phyloP scores from a whole-genome alignment of 2,329 filamentous ascomycete genomes.

The Basipetospora sp. region DNA sequence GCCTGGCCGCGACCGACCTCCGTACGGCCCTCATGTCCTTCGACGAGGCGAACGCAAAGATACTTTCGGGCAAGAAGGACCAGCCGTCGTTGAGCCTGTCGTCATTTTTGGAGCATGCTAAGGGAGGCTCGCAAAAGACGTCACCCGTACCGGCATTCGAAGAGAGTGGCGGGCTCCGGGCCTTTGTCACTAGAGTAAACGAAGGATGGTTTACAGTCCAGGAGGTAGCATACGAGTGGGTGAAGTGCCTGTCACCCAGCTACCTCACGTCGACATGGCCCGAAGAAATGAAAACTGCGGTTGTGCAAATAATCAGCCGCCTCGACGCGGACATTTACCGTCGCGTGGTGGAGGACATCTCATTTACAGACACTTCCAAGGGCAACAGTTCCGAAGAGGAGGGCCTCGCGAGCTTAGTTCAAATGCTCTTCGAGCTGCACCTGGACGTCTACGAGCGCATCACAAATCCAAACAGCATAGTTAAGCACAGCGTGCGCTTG shows the following conservation, averaged over 20 bases:
- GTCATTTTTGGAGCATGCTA: conserved; percentile 50
- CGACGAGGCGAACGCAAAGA: conserved; percentile 37
- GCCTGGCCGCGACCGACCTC: conserved; percentile 33
- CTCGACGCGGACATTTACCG: conserved; percentile 38
- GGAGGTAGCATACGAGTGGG: conserved; percentile 46
- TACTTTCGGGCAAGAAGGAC: conserved; percentile 39
- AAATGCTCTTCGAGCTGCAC: conserved; percentile 48
- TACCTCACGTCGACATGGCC: conserved; percentile 44
- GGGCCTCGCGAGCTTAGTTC: conserved; percentile 24
- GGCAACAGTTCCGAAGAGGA: conserved; percentile 6
- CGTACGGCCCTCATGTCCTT: conserved; percentile 33
- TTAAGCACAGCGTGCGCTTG: conserved; percentile 31
- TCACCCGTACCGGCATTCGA: conserved; percentile 34
- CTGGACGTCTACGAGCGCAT: conserved; percentile 46
- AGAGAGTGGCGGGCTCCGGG: conserved; percentile 34
- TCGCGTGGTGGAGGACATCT: conserved; percentile 29
- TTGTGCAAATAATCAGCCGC: conserved; percentile 41
- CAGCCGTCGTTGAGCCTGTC: conserved; percentile 38
- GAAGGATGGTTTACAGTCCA: conserved; percentile 36
- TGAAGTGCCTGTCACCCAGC: conserved; percentile 32
- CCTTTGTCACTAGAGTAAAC: conserved; percentile 36
- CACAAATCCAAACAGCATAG: conserved; percentile 40
- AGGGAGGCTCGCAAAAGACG: conserved; percentile 36
- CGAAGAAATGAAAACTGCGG: conserved; percentile 38
- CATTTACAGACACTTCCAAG: conserved; percentile 6